phyloP scores from a whole-genome alignment of 495 filamentous ascomycete genomes.

The Rhypophila decipiens region DNA sequence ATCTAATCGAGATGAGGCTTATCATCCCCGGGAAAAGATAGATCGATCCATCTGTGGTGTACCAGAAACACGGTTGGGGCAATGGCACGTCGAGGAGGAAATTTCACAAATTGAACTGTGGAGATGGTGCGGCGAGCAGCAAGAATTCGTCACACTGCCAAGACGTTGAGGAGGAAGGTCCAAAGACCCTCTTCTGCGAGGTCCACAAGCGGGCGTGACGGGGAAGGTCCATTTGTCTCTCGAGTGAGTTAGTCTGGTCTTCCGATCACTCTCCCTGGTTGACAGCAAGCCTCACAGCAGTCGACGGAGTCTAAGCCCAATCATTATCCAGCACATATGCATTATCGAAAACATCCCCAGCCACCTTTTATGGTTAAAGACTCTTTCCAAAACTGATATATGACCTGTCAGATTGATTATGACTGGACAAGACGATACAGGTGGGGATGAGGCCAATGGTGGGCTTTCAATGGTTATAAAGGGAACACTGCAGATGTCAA shows the following conservation, averaged over 20 bases:
- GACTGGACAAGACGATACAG: too few species aligned
- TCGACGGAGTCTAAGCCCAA: too few species aligned
- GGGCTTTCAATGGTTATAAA: too few species aligned
- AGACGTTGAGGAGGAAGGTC: too few species aligned
- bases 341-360: neutral
- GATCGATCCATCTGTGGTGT: slow-evolving; percentile 5
- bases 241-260: neutral
- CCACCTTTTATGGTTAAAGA: neutral
- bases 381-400: neutral
- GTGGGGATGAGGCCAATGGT: too few species aligned
- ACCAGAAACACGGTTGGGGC: slow-evolving; percentile 19
- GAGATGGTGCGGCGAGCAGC: neutral
- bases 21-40: slow-evolving; percentile 14
- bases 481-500: too few species aligned
- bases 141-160: neutral
- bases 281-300: too few species aligned
- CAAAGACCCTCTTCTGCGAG: too few species aligned
- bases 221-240: neutral
- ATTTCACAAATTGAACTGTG: too few species aligned
- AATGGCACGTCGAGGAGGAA: slow-evolving; percentile 7
- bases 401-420: neutral
- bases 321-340: neutral
- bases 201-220: neutral
- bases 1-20: slow-evolving; percentile 26
- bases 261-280: neutral